phyloP scores from a whole-genome alignment of 768 basidiomycete genomes.

The Hypholoma sublateritium region DNA sequence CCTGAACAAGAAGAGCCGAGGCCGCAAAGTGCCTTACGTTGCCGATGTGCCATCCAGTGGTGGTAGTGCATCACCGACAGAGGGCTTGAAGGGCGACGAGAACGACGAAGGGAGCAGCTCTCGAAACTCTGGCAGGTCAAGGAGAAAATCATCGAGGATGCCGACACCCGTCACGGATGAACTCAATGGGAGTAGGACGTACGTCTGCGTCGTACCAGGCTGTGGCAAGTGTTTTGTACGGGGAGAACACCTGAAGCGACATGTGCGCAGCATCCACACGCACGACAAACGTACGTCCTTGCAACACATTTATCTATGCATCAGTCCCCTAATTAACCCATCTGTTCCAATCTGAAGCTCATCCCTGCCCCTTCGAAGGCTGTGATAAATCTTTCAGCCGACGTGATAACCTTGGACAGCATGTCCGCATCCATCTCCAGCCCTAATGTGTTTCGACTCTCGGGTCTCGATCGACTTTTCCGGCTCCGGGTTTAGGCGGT shows the following conservation, averaged over 20 bases:
- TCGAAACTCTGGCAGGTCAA: conserved; percentile 2
- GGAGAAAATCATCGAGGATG: conserved; percentile 10
- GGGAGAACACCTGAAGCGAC: conserved; percentile 80
- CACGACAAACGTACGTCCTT: conserved; percentile 73
- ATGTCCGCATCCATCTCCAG: conserved; percentile 60
- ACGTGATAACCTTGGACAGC: conserved; percentile 76
- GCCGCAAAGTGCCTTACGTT: conserved; percentile 53
- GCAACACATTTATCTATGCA: not conserved
- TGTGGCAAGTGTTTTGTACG: conserved; percentile 82
- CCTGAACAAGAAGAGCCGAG: conserved; percentile 63
- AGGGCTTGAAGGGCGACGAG: conserved; percentile 7
- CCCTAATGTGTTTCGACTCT: conserved; percentile 13
- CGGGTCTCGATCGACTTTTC: not conserved
- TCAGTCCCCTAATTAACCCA: not conserved
- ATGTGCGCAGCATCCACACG: conserved; percentile 79
- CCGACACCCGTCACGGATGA: conserved; percentile 14
- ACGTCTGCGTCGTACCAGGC: conserved; percentile 65
- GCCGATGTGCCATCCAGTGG: conserved; percentile 10
- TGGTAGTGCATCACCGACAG: not conserved
- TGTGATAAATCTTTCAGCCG: conserved; percentile 76
- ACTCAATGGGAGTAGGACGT: conserved; percentile 40
- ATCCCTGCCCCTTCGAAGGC: conserved; percentile 58
- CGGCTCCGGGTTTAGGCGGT: not conserved
- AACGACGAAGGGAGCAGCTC: conserved; percentile 15
- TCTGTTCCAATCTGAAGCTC: conserved; percentile 34